Evolutionary conservation across 2,329 filamentous ascomycete genomes (phyloP), one percentile per base, ranked within the genome.

Genomic region (Dothideomycetidae sp.): DNA sequence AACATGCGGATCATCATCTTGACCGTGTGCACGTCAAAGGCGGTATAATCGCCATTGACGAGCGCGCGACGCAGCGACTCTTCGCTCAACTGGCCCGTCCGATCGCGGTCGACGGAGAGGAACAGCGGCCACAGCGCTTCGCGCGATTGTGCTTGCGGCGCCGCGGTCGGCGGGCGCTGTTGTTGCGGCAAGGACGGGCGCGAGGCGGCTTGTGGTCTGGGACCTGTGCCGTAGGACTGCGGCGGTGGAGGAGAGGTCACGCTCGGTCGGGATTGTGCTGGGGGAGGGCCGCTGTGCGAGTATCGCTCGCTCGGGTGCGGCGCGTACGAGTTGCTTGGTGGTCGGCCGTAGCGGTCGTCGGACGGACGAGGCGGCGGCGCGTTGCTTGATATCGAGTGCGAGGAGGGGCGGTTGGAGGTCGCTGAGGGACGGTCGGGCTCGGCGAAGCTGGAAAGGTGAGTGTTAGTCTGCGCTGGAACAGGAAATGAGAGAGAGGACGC

Each of bases 1-100:
- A 98, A 98, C 90, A 98, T 96, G 54, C 86, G 81, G 48, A 98
- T 94, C 86, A 98, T 94, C 83, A 96, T 93, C 53, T 80, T 80
- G 46, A 96, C 86, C 1, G 90, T 98, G 50, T 93, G 81, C 3
- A 77, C 71, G 59, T 98, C 86, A 57, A 98, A 98, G 3, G 84
- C 74, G 1, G 83, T 83, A 74, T 83, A 94, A 67, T 98, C 90
- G 39, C 86, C 88, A 55, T 98, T 98, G 42, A 96, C 86, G 4
- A 98, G 75, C 13, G 90, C 90, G 1, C 81, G 78, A 7, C 82
- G 79, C 29, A 98, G 76, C 59, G 96, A 88, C 36, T 70, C 69
- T 60, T 93, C 86, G 2, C 81, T 85, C 32, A 98, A 71, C 46
- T 85, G 75, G 13, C 88, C 86, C 64, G 48, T 63, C 81, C 81